phyloP scores from a whole-genome alignment of 345 rosid species.

The Raphanus sativus region DNA sequence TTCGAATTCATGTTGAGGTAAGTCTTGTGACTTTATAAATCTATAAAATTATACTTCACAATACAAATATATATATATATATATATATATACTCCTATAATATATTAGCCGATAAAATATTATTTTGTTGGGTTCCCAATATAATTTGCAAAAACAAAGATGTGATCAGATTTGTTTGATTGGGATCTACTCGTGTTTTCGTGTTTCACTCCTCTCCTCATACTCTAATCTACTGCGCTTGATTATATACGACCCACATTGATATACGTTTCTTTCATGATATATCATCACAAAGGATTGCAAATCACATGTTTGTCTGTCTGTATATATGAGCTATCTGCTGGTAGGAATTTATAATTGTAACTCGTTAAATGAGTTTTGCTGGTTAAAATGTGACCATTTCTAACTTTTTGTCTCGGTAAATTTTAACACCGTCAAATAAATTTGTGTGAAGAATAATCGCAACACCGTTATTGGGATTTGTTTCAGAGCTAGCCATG shows the following conservation, averaged over 20 bases:
- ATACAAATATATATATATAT: neutral
- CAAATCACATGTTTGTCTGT: neutral
- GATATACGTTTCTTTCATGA: neutral
- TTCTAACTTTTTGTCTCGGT: neutral
- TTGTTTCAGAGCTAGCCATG: neutral
- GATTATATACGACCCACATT: slow-evolving; percentile 1
- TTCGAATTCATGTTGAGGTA: neutral
- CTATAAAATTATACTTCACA: neutral
- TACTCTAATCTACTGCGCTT: neutral
- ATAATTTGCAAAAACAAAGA: neutral
- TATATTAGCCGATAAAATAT: neutral
- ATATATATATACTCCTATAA: neutral
- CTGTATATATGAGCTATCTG: neutral
- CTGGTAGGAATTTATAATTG: neutral
- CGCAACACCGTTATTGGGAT: neutral
- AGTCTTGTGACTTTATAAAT: neutral
- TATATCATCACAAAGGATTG: neutral
- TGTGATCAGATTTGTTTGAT: neutral
- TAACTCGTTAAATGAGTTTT: neutral
- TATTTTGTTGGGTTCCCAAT: neutral
- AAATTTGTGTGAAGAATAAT: neutral
- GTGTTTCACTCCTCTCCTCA: slow-evolving; percentile 16
- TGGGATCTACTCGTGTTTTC: neutral
- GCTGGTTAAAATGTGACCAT: neutral
- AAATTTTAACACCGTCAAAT: neutral